Evolutionary conservation across 352 stramenopile genomes (phyloP), one percentile per base, ranked within the genome.

Genomic region (Globisporangium mamillatum): DNA sequence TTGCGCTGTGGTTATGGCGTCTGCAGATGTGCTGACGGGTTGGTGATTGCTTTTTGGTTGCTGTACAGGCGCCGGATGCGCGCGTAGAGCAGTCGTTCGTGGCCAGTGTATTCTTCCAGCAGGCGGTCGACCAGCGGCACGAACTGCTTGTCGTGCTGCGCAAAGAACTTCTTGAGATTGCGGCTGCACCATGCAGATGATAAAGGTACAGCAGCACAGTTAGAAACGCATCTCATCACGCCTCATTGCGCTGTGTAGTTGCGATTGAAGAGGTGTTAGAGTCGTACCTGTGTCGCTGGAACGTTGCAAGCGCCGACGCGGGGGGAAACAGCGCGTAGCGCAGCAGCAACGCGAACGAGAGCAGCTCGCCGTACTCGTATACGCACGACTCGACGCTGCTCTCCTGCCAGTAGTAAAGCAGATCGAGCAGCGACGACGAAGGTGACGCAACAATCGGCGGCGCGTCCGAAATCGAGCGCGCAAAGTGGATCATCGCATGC

Each of bases 61-160:
- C 64, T 61, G 67, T 90, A 87, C 52, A 82, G 78, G 9, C 75
- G 72, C 2, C 78, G 76, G 32, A 90, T 69, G 44, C 78, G 70
- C 24, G 75, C 74, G 54, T 87, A 87, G 22, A 90, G 76, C 53
- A 88, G 61, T 0, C 74, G 71, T 55, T 90, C 81, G 66, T 90
- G 82, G 34, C 81, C 81, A 4, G 73, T 69, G 69, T 87, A 86
- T 57, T 86, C 79, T 32, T 81, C 73, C 27, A 88, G 60, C 50
- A 89, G 50, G 10, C 64, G 58, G 29, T 86, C 72, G 1, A 82
- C 76, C 29, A 82, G 68, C 41, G 60, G 54, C 10, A 82, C 62
- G 64, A 81, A 85, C 64, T 78, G 71, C 38, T 46, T 69, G 65
- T 90, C 79, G 67, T 90, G 74, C 38, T 75, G 64, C 36, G 69